Evolutionary conservation across 2,329 filamentous ascomycete species (phyloP).

Genomic region (Aspergillus carbonarius): DNA sequence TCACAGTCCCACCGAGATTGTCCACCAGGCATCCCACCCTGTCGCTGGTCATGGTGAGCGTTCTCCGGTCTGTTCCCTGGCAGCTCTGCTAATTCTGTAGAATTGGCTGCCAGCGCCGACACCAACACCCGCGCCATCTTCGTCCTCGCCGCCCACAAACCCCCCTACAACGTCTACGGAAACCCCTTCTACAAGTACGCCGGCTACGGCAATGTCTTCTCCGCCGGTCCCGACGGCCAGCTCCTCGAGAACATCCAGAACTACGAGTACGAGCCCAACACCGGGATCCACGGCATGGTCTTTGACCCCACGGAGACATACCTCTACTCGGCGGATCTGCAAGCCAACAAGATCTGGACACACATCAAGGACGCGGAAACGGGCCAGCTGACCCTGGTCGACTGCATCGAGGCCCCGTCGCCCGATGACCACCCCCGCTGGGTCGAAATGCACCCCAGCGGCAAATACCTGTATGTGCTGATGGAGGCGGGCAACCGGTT

Average conservation of each 20-base stretch:
- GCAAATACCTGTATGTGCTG: conserved; percentile 76
- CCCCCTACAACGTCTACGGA: conserved; percentile 80
- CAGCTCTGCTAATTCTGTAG: conserved; percentile 43
- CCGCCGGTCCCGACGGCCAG: conserved; percentile 43
- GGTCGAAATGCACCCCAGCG: conserved; percentile 79
- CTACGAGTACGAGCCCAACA: conserved; percentile 46
- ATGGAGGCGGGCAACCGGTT: conserved; percentile 89
- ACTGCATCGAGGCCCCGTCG: conserved; percentile 69
- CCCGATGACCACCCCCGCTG: conserved; percentile 78
- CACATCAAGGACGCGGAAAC: conserved; percentile 67
- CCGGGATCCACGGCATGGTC: conserved; percentile 51
- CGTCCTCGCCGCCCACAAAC: conserved; percentile 72
- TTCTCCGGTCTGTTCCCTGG: neutral
- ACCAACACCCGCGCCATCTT: conserved; percentile 90
- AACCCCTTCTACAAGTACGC: conserved; percentile 89
- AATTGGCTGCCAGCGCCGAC: conserved; percentile 64
- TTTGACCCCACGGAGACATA: conserved; percentile 47
- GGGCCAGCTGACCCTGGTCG: conserved; percentile 67
- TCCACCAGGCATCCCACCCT: conserved; percentile 70
- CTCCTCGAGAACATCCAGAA: conserved; percentile 46
- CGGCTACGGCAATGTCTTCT: conserved; percentile 71
- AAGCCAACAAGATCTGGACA: conserved; percentile 66
- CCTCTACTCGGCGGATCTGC: conserved; percentile 51
- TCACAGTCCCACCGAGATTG: conserved; percentile 71
- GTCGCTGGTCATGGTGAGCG: conserved; percentile 72